A percentile compares a stretch with the other conserved stretches of the same genome.
These are phyloP conservation scores for Chytriomyces sp. DNA, from an alignment of 192 early-diverging fungal species.

Conservation along the genomic window DNA sequence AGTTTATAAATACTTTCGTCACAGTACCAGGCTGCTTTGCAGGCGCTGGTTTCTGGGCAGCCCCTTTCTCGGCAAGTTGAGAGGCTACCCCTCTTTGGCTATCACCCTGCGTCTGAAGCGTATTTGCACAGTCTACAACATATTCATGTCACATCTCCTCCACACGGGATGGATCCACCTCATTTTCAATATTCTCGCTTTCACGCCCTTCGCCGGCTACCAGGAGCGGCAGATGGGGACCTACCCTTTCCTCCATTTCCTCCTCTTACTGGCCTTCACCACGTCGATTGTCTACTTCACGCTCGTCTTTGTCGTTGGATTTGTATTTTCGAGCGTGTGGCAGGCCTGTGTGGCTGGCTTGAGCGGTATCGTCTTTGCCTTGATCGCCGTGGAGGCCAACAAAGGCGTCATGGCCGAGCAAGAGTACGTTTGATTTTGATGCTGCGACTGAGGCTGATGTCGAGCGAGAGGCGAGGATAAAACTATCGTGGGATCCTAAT, in stretches of 20 bases:
- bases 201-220: conserved; percentile 12
- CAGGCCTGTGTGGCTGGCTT: conserved; percentile 6
- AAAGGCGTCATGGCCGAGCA: conserved; percentile 19
- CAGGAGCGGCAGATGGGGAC: conserved; percentile 28
- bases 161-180: conserved; percentile 31
- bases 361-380: conserved; percentile 15
- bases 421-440: conserved; percentile 1
- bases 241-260: conserved; percentile 12
- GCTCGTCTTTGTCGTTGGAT: conserved; percentile 13
- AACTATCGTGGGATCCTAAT: no score
- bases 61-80: conserved; percentile 5
- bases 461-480: no score
- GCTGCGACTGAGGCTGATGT: not conserved
- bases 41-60: not conserved
- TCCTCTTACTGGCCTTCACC: not conserved
- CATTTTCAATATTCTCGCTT: conserved; percentile 18
- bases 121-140: not conserved
- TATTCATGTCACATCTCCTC: conserved; percentile 21
- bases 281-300: conserved; percentile 1
- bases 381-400: conserved; percentile 26
- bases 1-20: not conserved
- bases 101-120: not conserved
- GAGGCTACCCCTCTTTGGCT: not conserved
- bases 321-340: conserved; percentile 12
- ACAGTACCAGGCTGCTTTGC: conserved; percentile 15